A percentile compares a stretch with the other conserved stretches of the same genome.
phyloP scores from a whole-genome alignment of 2,329 filamentous ascomycete genomes.

The Rutstroemia sp. region DNA sequence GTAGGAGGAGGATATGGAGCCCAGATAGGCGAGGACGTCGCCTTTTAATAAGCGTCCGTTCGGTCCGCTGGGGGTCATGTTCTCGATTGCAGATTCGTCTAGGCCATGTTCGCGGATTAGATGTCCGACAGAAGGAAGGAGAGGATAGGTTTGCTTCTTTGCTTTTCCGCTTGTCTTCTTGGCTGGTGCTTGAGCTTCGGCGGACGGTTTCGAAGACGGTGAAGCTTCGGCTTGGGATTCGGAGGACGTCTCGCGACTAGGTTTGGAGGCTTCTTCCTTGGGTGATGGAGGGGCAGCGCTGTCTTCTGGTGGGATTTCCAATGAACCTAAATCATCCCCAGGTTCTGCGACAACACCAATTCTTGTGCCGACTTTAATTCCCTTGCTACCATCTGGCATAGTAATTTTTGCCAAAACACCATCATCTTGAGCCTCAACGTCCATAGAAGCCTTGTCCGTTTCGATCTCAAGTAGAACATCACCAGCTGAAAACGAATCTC shows the following conservation, averaged over 20 bases:
- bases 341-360: constrained; percentile 79
- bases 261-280: constrained; percentile 25
- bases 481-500: constrained; percentile 72
- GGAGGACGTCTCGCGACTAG: constrained; percentile 14
- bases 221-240: constrained; percentile 7
- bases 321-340: constrained; percentile 67
- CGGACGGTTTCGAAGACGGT: constrained; percentile 8
- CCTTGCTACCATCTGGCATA: constrained; percentile 65
- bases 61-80: constrained; percentile 83
- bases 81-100: constrained; percentile 64
- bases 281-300: constrained; percentile 25
- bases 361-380: constrained; percentile 67
- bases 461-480: constrained; percentile 89
- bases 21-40: constrained; percentile 86
- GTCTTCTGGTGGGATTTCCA: constrained; percentile 70
- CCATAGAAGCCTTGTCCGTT: constrained; percentile 92
- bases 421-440: constrained; percentile 88
- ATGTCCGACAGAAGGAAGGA: constrained; percentile 76
- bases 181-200: constrained; percentile 24
- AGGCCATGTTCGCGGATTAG: constrained; percentile 75
- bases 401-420: constrained; percentile 80
- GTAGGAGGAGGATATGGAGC: constrained; percentile 64
- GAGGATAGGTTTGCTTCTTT: constrained; percentile 61
- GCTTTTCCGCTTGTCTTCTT: constrained; percentile 40
- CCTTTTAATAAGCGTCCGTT: constrained; percentile 88